A percentile compares a stretch with the other conserved stretches of the same genome.
These are phyloP conservation scores for Sordariomycetes sp. DNA, from an alignment of 2,329 filamentous ascomycete species.

Conservation along the genomic window DNA sequence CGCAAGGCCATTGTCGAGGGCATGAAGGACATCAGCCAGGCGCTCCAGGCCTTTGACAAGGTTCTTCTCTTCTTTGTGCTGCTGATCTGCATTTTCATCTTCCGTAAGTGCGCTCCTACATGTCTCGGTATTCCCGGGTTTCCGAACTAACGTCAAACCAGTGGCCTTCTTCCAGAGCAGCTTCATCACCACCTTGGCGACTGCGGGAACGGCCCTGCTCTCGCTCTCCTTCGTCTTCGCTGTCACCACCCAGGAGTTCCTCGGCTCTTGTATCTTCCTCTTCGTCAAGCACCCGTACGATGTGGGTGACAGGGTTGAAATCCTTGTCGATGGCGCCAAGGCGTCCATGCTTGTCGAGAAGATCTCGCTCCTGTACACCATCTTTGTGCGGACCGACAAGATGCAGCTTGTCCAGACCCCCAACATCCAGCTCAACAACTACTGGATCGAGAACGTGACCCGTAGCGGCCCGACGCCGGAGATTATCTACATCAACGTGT, in stretches of 20 bases:
- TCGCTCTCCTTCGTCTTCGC: slow-evolving; percentile 97
- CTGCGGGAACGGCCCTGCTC: slow-evolving; percentile 81
- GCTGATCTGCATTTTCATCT: slow-evolving; percentile 73
- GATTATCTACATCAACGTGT: slow-evolving; percentile 66
- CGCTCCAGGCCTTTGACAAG: slow-evolving; percentile 81
- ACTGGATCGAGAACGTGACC: slow-evolving; percentile 93
- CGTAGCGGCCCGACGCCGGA: slow-evolving; percentile 90
- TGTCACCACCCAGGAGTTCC: slow-evolving; percentile 81
- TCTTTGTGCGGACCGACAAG: slow-evolving; percentile 76
- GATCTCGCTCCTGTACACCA: slow-evolving; percentile 86
- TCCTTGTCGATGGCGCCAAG: slow-evolving; percentile 39
- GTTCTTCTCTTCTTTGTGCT: slow-evolving; percentile 74
- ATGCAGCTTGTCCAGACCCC: slow-evolving; percentile 71
- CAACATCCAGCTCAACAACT: slow-evolving; percentile 81
- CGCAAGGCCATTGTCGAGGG: slow-evolving; percentile 82
- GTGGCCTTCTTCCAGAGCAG: slow-evolving; percentile 81
- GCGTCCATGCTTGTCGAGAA: slow-evolving; percentile 76
- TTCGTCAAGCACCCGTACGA: slow-evolving; percentile 99
- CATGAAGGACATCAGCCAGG: slow-evolving; percentile 96
- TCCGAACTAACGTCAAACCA: slow-evolving; percentile 14
- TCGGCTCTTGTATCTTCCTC: slow-evolving; percentile 97
- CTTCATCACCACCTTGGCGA: slow-evolving; percentile 77
- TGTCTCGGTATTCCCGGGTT: neutral
- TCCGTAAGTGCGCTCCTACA: slow-evolving; percentile 39
- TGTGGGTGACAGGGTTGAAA: slow-evolving; percentile 87